Conservation (phyloP, 2,329 filamentous ascomycete species). For the Paecilomyces niveus region DNA sequence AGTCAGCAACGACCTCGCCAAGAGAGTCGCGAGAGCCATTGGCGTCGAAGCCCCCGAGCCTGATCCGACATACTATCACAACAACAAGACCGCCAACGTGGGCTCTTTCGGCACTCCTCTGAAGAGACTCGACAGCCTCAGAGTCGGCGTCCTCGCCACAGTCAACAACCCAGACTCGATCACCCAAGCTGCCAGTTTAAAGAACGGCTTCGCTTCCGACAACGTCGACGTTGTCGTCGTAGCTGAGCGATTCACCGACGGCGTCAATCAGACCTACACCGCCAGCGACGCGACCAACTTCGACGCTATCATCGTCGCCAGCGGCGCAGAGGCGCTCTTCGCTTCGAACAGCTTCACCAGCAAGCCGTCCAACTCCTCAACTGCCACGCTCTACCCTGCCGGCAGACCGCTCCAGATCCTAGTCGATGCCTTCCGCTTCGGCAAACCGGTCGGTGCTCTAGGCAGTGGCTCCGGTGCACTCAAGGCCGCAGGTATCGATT, state of each 20-base stretch:
- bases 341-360: conserved; percentile 13
- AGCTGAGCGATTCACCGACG: conserved; percentile 49
- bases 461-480: conserved; percentile 40
- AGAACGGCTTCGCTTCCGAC: conserved; percentile 25
- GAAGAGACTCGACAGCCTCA: conserved; percentile 55
- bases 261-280: conserved; percentile 59
- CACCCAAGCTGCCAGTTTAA: conserved; percentile 45
- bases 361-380: conserved; percentile 18
- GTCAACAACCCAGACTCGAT: conserved; percentile 39
- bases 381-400: conserved; percentile 54
- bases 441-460: conserved; percentile 60
- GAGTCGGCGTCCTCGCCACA: conserved; percentile 56
- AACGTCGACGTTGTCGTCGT: conserved; percentile 56
- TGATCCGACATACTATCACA: conserved; percentile 60
- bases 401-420: conserved; percentile 59
- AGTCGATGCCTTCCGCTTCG: conserved; percentile 57
- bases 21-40: conserved; percentile 56
- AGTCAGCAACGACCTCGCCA: conserved; percentile 60
- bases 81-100: conserved; percentile 57
- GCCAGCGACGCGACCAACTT: conserved; percentile 48
- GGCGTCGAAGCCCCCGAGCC: conserved; percentile 52
- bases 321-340: conserved; percentile 51
- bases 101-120: conserved; percentile 54
- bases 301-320: conserved; percentile 49
- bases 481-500: conserved; percentile 38